Conservation (phyloP, 352 stramenopile species). For the Globisporangium splendens region DNA sequence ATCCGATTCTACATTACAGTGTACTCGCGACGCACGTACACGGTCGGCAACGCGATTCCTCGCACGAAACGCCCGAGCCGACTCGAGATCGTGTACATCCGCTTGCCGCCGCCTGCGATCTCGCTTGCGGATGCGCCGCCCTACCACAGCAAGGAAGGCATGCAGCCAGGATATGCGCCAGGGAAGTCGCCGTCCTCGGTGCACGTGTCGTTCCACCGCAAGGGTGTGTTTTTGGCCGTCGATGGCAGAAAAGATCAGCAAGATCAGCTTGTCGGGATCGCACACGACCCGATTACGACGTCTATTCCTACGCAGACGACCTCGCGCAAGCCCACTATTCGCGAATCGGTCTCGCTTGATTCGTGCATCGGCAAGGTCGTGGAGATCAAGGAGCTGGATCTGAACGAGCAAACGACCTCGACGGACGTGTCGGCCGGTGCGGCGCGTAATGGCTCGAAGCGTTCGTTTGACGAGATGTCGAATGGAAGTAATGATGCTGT, state of each 20-base stretch:
- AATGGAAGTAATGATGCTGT: conserved; percentile 27
- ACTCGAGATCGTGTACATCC: conserved; percentile 80
- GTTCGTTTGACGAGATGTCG: conserved; percentile 79
- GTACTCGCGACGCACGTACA: conserved; percentile 65
- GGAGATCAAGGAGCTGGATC: conserved; percentile 67
- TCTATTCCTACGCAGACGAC: conserved; percentile 48
- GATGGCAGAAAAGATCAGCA: conserved; percentile 76
- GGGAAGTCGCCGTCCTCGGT: conserved; percentile 79
- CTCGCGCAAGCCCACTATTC: conserved; percentile 64
- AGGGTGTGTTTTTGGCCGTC: conserved; percentile 76
- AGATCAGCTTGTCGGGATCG: conserved; percentile 72
- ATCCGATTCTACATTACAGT: conserved; percentile 93
- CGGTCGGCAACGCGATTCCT: conserved; percentile 31
- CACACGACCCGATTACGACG: conserved; percentile 73
- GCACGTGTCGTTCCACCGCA: too few species aligned
- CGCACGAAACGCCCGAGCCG: conserved; percentile 54
- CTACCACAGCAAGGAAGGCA: conserved; percentile 85
- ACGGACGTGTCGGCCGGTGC: conserved; percentile 9
- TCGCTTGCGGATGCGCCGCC: conserved; percentile 69
- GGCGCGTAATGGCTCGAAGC: conserved; percentile 36
- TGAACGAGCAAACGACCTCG: conserved; percentile 18
- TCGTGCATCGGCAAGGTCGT: conserved; percentile 83
- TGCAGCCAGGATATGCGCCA: conserved; percentile 76
- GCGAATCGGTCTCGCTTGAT: conserved; percentile 72
- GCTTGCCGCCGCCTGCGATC: conserved; percentile 68